These are phyloP conservation scores for Mycena vitilis DNA, from an alignment of 768 basidiomycete species.

Conservation along the genomic window DNA sequence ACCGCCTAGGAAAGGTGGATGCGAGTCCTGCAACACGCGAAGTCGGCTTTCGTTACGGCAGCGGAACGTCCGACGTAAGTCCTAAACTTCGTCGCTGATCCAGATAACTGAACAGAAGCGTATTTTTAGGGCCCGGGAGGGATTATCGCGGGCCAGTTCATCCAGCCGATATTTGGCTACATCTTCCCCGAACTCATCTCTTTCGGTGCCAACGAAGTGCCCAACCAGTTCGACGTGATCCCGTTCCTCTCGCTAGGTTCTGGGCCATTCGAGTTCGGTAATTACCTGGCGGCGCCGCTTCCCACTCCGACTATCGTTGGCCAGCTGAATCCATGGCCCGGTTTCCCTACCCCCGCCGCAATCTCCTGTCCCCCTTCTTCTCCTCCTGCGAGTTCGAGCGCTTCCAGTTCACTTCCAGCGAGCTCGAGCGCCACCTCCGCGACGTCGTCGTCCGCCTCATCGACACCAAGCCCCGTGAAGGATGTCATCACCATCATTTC, in stretches of 20 bases:
- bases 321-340: slow-evolving; percentile 37
- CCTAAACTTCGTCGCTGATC: no score
- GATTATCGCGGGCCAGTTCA: slow-evolving; percentile 36
- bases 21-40: slow-evolving; percentile 36
- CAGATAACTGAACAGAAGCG: not conserved
- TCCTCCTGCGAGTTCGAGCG: not conserved
- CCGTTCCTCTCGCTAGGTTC: slow-evolving; percentile 32
- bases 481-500: slow-evolving; percentile 27
- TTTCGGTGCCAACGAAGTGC: slow-evolving; percentile 24
- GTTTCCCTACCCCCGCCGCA: not conserved
- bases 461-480: not conserved
- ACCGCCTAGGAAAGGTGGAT: slow-evolving; percentile 21
- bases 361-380: not conserved
- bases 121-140: slow-evolving; percentile 9
- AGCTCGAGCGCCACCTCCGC: slow-evolving; percentile 1
- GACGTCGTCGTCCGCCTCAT: no score
- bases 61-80: not conserved
- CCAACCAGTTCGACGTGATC: slow-evolving; percentile 34
- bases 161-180: slow-evolving; percentile 31
- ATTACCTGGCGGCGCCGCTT: slow-evolving; percentile 23
- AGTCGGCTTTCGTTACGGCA: slow-evolving; percentile 30
- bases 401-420: not conserved
- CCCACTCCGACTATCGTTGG: slow-evolving; percentile 36
- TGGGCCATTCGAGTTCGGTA: slow-evolving; percentile 37
- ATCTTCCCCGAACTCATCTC: slow-evolving; percentile 36